Base-by-base conservation (phyloP, 768 basidiomycete genomes). In the Tylopilus sp. region DNA sequence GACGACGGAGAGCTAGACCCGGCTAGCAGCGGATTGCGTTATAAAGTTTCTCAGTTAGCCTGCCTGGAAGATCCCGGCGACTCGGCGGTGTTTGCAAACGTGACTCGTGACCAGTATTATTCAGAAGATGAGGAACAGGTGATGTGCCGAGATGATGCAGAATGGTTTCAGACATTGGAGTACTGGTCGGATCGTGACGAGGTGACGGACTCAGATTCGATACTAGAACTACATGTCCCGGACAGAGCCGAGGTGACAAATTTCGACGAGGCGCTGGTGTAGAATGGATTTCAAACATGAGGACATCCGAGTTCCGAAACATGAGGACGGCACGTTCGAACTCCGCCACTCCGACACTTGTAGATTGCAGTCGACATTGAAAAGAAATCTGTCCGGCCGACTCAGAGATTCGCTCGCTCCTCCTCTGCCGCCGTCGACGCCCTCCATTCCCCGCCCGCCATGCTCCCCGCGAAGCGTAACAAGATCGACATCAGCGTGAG, bases 401-500 rank as follows among this genome's bases (percentile, higher is more conserved):
- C 35, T 43, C 31, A 25, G 52, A 60, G 47, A 47, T 64, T 63
- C 53, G 55, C 57, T 35, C 15, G 57, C 63, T 64, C 57, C 61
- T 57, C 63, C 64, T 64, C 50, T 53, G 42, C 38, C 40, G 49
- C 33, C 54, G 44, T 53, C 47, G 54, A 50, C 26, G 10, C 13
- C 25, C 42, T 56, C 31, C 49, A 8, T 28, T 10, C 30, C 12
- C 9, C 59, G 42, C 45, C 53, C 48, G 51, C 54, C 57, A 91
- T 93, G 88, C 80, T 83, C 48, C 88, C 91, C 44, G 76, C 78
- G 53, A 81, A 79, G 72, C 86, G 86, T 70, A 93, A 95, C 74
- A 95, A 97, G 79, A 78, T 95, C 73, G 95, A 97, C 76, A 79
- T 95, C 72, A 91, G 86, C 73, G 94, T 95, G 65, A 66, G 89